Evolutionary conservation across 345 rosid species (phyloP).

Genomic region (Syzygium grande): DNA sequence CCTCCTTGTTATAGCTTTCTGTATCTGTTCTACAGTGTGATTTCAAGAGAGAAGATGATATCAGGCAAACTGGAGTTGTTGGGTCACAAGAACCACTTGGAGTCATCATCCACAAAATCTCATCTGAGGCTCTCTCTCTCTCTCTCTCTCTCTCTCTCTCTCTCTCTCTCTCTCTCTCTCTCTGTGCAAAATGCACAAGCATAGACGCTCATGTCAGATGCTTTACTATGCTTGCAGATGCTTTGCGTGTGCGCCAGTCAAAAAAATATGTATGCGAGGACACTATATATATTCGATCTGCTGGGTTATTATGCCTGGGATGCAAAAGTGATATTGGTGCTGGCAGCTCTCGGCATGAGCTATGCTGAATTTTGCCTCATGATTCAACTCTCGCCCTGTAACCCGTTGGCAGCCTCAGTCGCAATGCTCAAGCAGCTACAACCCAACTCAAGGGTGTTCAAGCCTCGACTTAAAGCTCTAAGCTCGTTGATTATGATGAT

Average conservation of each 20-base stretch:
- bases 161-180: background rate
- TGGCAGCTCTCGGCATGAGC: constrained; percentile 55
- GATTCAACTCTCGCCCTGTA: constrained; percentile 28
- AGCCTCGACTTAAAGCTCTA: constrained; percentile 49
- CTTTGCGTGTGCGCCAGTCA: constrained; percentile 22
- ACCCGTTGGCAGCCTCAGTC: constrained; percentile 51
- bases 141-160: background rate
- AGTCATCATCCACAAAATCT: constrained; percentile 26
- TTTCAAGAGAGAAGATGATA: constrained; percentile 4
- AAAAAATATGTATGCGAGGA: constrained; percentile 30
- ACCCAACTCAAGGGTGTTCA: constrained; percentile 19
- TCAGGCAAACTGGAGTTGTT: constrained; percentile 25
- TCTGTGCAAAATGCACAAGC: background rate
- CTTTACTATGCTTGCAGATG: constrained; percentile 35
- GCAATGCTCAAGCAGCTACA: constrained; percentile 50
- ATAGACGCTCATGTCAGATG: background rate
- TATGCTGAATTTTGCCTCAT: constrained; percentile 57
- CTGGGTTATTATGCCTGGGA: constrained; percentile 65
- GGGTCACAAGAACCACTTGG: constrained; percentile 38
- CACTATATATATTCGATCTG: constrained; percentile 48
- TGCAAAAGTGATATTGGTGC: constrained; percentile 54
- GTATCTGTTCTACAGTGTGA: constrained; percentile 3
- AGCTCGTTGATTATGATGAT: constrained; percentile 32
- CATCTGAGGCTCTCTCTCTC: background rate
- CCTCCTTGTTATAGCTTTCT: background rate